A percentile compares a stretch with the other conserved stretches of the same genome.
Evolutionary conservation across 192 early-diverging fungal genomes (phyloP).

Genomic region (Obelidium mucronatum): DNA sequence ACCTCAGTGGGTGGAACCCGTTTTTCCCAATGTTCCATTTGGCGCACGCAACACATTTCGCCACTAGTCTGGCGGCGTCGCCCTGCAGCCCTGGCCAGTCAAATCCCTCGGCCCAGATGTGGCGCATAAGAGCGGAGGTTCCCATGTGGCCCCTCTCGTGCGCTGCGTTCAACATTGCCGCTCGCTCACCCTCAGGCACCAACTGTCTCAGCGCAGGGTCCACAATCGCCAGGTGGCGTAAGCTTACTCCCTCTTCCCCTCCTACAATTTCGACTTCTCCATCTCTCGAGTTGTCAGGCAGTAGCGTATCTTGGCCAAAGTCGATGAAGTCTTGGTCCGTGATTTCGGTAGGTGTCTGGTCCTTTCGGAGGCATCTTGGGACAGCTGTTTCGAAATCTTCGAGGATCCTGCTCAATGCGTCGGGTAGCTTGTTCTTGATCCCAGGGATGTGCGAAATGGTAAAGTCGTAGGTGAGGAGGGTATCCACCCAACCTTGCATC

Average conservation of each 20-base stretch:
- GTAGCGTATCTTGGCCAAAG: not conserved
- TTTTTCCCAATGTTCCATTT: not conserved
- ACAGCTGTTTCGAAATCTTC: slow-evolving; percentile 1
- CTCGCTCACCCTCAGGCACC: not conserved
- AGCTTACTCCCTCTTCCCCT: not conserved
- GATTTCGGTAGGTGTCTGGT: not conserved
- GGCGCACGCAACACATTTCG: not conserved
- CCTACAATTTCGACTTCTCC: not conserved
- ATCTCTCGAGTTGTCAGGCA: not conserved
- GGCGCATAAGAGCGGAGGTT: not conserved
- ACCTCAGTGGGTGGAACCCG: not conserved
- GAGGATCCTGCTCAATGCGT: slow-evolving; percentile 2
- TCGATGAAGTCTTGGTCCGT: not conserved
- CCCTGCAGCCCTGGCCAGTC: not conserved
- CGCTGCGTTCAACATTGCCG: not conserved
- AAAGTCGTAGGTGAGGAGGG: not conserved
- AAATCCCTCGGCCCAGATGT: not conserved
- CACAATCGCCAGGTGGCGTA: not conserved
- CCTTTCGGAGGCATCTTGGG: not conserved
- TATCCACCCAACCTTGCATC: slow-evolving; percentile 11
- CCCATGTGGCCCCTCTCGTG: not conserved
- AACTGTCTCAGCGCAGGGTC: not conserved
- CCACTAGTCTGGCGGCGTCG: not conserved
- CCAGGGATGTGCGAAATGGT: slow-evolving; percentile 3
- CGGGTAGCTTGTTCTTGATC: not conserved